Percentiles rank a stretch among this genome's conserved stretches.
Conservation (phyloP, 139 green algal genomes). For the Chlorella sp. region DNA sequence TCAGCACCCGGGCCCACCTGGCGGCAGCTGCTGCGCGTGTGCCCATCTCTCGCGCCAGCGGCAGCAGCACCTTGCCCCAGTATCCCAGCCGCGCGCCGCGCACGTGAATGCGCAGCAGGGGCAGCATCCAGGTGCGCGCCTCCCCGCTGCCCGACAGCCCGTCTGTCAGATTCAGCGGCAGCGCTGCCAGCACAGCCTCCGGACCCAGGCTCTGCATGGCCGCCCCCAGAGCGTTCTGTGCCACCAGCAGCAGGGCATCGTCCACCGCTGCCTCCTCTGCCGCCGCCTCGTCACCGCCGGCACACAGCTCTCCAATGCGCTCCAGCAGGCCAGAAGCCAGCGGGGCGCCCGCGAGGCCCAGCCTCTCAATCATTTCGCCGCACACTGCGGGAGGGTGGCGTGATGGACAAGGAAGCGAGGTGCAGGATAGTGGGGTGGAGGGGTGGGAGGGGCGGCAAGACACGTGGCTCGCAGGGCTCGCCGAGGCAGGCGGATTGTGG, state of each 20-base stretch:
- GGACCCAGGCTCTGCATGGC: conserved; percentile 76
- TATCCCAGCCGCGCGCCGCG: conserved; percentile 57
- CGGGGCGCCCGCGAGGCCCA: conserved; percentile 49
- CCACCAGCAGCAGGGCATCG: conserved; percentile 26
- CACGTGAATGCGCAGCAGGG: conserved; percentile 81
- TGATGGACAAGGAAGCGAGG: not conserved
- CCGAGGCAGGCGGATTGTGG: not conserved
- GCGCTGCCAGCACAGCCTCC: conserved; percentile 66
- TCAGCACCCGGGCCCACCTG: not conserved
- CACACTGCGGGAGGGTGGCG: conserved; percentile 45
- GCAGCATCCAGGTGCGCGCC: conserved; percentile 91
- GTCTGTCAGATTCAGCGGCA: conserved; percentile 77
- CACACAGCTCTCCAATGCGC: conserved; percentile 66
- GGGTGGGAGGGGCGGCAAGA: too few relatives aligned
- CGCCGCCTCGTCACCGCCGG: conserved; percentile 62
- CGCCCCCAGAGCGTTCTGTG: conserved; percentile 26
- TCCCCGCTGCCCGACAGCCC: conserved; percentile 59
- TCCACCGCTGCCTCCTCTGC: conserved; percentile 23
- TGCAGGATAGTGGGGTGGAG: not conserved
- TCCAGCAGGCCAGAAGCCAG: conserved; percentile 50
- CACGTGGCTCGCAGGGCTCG: not conserved
- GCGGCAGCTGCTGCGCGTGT: conserved; percentile 34
- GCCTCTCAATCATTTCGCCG: conserved; percentile 53
- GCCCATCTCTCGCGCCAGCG: conserved; percentile 71
- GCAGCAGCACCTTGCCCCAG: conserved; percentile 77